phyloP scores from a whole-genome alignment of 352 stramenopile species.

The Blastocystis sp. region DNA sequence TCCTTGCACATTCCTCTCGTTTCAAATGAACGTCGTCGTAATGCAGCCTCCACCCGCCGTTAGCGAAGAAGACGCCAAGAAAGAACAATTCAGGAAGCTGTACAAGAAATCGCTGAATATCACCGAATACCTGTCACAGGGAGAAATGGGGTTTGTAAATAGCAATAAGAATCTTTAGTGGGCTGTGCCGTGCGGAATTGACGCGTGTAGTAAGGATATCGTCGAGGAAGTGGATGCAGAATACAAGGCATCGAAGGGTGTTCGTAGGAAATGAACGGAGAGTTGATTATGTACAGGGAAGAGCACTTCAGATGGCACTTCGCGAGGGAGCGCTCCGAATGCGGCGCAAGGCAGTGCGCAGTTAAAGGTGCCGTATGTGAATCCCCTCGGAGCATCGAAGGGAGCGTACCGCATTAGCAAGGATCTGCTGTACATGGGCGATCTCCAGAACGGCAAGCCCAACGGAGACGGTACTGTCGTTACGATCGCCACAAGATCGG shows the following conservation, averaged over 20 bases:
- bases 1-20: neutral
- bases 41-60: neutral
- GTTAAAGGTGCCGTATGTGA: neutral
- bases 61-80: neutral
- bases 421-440: slow-evolving; percentile 28
- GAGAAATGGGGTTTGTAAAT: neutral
- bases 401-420: slow-evolving; percentile 4
- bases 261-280: neutral
- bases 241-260: neutral
- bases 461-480: slow-evolving; percentile 29
- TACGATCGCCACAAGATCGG: neutral
- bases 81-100: slow-evolving; percentile 13
- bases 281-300: neutral
- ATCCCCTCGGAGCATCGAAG: neutral
- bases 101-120: slow-evolving; percentile 43
- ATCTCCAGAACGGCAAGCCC: slow-evolving; percentile 4
- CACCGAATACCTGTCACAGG: neutral
- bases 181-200: neutral
- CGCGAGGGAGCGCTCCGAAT: neutral
- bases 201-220: slow-evolving; percentile 7
- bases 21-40: neutral
- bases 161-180: slow-evolving; percentile 18
- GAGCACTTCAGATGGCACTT: neutral
- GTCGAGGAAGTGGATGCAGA: neutral
- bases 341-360: neutral